Percentiles rank a stretch among this genome's conserved stretches.
phyloP scores from a whole-genome alignment of 1,284 basidiomycete genomes.

The Flammula alnicola region DNA sequence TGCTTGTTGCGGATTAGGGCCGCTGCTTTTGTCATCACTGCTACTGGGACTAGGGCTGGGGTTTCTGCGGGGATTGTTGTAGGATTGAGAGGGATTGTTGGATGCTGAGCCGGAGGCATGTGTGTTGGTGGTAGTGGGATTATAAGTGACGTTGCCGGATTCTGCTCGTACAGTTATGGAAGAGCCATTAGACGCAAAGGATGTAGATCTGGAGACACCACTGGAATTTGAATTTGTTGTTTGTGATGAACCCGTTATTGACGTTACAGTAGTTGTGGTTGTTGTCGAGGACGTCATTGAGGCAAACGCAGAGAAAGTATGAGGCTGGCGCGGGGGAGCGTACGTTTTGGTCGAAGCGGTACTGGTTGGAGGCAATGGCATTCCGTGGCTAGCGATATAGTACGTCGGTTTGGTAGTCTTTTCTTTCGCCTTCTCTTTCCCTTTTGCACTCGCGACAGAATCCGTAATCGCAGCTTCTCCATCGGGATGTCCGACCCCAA shows the following conservation, averaged over 20 bases:
- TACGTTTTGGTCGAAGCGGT: constrained; percentile 14
- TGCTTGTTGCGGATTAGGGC: background rate
- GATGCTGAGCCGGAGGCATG: background rate
- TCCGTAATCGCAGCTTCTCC: background rate
- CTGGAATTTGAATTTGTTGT: no score
- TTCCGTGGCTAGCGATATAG: background rate
- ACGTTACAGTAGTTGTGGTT: constrained; percentile 2
- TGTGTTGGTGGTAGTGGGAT: background rate
- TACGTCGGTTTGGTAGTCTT: background rate
- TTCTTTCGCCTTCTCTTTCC: constrained; percentile 14
- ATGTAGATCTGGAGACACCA: constrained; percentile 1
- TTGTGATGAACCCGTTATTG: no score
- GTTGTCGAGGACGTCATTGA: constrained; percentile 10
- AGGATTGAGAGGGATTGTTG: background rate
- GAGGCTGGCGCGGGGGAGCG: constrained; percentile 14
- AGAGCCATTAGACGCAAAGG: no score
- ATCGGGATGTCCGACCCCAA: background rate
- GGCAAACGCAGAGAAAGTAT: constrained; percentile 26
- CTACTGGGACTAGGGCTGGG: no score
- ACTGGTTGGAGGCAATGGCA: constrained; percentile 5
- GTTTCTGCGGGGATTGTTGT: no score
- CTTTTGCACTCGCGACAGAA: constrained; percentile 7
- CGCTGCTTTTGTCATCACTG: no score
- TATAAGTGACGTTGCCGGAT: no score
- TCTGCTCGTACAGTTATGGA: no score